phyloP scores from a whole-genome alignment of 192 early-diverging fungal genomes.

The Coemansia sp. region DNA sequence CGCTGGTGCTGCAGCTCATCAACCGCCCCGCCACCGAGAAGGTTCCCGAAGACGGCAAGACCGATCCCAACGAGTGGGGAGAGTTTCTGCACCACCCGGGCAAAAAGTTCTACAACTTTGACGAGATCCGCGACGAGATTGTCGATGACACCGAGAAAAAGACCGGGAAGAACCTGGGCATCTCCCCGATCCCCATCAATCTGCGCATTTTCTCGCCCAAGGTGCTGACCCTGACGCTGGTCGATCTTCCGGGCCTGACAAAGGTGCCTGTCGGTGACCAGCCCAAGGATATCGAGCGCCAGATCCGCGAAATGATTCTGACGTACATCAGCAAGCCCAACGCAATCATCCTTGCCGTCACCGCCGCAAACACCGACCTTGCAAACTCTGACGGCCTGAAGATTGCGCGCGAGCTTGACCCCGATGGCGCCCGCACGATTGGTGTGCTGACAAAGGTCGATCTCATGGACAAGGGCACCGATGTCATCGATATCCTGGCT shows the following conservation, averaged over 20 bases:
- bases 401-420: constrained; percentile 97
- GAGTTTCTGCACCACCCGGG: constrained; percentile 99
- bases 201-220: constrained; percentile 97
- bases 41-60: constrained; percentile 44
- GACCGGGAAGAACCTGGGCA: constrained; percentile 79
- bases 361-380: constrained; percentile 96
- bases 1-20: constrained; percentile 95
- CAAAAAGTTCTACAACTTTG: constrained; percentile 93
- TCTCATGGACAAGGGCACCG: constrained; percentile 99
- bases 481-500: constrained; percentile 98
- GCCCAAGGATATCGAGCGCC: constrained; percentile 98
- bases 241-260: constrained; percentile 99
- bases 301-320: constrained; percentile 97
- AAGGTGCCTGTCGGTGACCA: constrained; percentile 99
- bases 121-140: constrained; percentile 97
- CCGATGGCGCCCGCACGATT: constrained; percentile 96
- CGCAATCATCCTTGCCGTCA: constrained; percentile 97
- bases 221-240: constrained; percentile 96
- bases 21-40: constrained; percentile 70
- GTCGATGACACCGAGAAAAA: constrained; percentile 87
- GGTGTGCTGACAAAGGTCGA: constrained; percentile 99
- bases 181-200: constrained; percentile 97
- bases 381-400: constrained; percentile 99
- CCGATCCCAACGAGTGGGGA: constrained; percentile 91
- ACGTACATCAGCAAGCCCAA: constrained; percentile 98